Base-by-base conservation (phyloP, 306 rosid genomes). In the Sechiopsis laciniata region DNA sequence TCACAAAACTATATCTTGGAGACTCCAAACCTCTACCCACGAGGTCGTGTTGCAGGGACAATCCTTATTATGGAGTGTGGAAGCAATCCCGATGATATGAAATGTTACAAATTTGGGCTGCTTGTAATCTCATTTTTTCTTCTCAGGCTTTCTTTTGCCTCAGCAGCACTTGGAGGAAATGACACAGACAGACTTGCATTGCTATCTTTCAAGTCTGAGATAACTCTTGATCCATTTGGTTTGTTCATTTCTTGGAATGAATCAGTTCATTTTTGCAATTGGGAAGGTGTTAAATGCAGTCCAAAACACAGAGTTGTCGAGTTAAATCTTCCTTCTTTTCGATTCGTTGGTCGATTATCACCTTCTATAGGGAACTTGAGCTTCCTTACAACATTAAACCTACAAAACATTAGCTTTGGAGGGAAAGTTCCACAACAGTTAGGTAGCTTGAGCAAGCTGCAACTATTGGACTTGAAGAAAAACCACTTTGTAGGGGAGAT, bases 251-350 rank as follows among this genome's bases (percentile, higher is more conserved):
- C 78, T 7, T 82, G 81, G 80, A 82, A 82, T 42, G 74, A 65
- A 16, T 75, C 80, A 19, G 14, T 17, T 0, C 82, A 65, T 51
- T 46, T 76, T 26, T 82, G 80, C 37, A n/a, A 78, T 13, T 82
- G 80, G 85, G 5, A 0, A 8, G 85, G 82, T 15, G 19, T 82
- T 29, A 35, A 50, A 29, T 82, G 83, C n/a, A 51, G 74, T 6
- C 20, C 37, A 52, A 59, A 79, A 54, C 54, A 11, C 10, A 67
- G 85, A 48, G 81, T 82, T 58, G 56, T 52, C 0, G 26, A 20
- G 20, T 8, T 79, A 20, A 29, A 73, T 54, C 74, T 76, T 48
- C 42, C 22, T 3, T 62, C 78, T 0, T 24, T 48, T 16, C 17
- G 3, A 22, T 46, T 82, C 0, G 2, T 7, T 1, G 85, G 85